Evolutionary conservation across 192 early-diverging fungal species (phyloP), one percentile per base, ranked within the genome.

Genomic region (Linnemannia zychae): DNA sequence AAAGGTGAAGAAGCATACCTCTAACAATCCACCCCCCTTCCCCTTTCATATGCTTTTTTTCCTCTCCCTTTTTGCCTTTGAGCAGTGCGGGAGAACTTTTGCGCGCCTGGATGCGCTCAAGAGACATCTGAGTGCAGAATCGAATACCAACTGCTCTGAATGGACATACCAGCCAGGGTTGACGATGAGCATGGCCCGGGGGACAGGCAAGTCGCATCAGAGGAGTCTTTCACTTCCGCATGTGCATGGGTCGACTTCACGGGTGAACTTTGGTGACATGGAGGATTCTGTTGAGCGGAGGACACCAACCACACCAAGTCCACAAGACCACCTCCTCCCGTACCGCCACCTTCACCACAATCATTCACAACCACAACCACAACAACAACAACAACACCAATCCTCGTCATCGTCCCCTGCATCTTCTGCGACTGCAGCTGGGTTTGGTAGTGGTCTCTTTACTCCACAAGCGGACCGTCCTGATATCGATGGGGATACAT

Each of bases 71-170:
- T 63, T n/a, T 63, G 4, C 3, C 28, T 12, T 33, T 22, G 33
- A 4, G 22, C 38, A 89, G 79, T 89, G 88, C 53, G 82, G 82
- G n/a, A 78, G 91, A 72, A 86, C 81, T 24, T 92, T 92, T 86
- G 88, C 90, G 48, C 82, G 91, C 73, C 74, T 91, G 46, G 91
- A 92, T 84, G 91, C 91, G 7, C 66, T 92, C 20, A 90, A 90
- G 82, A 84, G 91, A 63, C 91, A 92, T 70, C 80, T 82, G 48
- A 81, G 89, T 38, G 86, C 91, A n/a, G 91, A 92, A 68, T 85
- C 83, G 18, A 85, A 85, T 73, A 70, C 67, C 9, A 63, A 85
- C 16, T 85, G 83, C 48, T 79, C 74, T 9, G 83, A 85, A 17
- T 85, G 83, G 83, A 76, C 78, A 33, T 85, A 78, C 67, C 66